These are phyloP conservation scores for Yamadazyma atmosphaerica DNA, from an alignment of 1,139 yeast species.

Conservation along the genomic window DNA sequence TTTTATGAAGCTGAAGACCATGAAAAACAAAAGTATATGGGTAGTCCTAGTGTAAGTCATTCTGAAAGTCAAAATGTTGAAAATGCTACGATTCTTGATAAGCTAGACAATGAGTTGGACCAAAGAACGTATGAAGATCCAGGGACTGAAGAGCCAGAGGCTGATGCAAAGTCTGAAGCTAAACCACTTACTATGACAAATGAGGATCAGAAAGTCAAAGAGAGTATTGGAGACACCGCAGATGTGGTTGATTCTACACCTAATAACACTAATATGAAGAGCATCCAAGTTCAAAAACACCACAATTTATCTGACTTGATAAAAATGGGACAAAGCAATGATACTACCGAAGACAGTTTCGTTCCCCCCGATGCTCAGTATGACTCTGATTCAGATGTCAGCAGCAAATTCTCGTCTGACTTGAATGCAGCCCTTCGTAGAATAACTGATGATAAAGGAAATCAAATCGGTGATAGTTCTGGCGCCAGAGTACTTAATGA, in stretches of 20 bases:
- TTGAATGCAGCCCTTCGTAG: conserved; percentile 17
- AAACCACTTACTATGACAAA: too few species aligned
- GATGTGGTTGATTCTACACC: too few species aligned
- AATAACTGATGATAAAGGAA: conserved; percentile 11
- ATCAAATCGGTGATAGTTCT: neutral
- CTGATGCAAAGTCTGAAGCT: too few species aligned
- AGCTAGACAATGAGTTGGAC: neutral
- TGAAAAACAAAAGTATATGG: neutral
- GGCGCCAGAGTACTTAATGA: neutral
- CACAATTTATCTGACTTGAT: conserved; percentile 15
- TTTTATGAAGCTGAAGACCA: conserved; percentile 9
- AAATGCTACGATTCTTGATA: neutral
- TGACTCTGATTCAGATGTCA: conserved; percentile 15
- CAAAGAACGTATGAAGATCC: neutral
- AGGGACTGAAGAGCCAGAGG: neutral
- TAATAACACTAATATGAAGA: too few species aligned
- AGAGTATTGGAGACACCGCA: too few species aligned
- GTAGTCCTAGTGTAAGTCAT: neutral
- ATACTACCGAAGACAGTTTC: conserved; percentile 12
- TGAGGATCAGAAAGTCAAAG: too few species aligned
- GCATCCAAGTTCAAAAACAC: conserved; percentile 6
- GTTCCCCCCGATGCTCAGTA: conserved; percentile 11
- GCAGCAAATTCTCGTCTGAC: conserved; percentile 17
- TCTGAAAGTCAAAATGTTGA: neutral
- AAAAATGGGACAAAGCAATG: conserved; percentile 11